These are phyloP conservation scores for Botryotinia convoluta DNA, from an alignment of 2,329 filamentous ascomycete species.

Conservation along the genomic window DNA sequence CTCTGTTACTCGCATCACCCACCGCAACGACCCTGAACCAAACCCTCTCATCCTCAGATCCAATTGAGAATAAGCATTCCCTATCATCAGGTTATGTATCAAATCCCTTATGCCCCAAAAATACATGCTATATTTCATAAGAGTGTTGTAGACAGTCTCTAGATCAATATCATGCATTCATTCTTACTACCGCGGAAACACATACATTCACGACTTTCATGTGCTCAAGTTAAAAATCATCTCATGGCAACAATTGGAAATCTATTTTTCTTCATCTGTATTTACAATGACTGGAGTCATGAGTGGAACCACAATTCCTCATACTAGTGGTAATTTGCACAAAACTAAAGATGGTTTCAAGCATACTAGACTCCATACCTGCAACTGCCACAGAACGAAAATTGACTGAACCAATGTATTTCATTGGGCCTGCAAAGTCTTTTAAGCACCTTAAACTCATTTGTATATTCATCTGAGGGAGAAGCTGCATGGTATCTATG, in stretches of 20 bases:
- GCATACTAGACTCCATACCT: not conserved
- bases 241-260: not conserved
- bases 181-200: not conserved
- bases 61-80: not conserved
- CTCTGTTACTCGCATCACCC: not conserved
- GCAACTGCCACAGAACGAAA: not conserved
- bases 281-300: not conserved
- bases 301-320: not conserved
- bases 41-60: not conserved
- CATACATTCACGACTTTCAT: not conserved
- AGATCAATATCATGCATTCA: not conserved
- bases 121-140: not conserved
- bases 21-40: not conserved
- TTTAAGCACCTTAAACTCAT: no score
- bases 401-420: no score
- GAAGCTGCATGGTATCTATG: no score
- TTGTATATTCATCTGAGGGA: no score
- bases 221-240: no score
- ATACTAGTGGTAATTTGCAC: not conserved
- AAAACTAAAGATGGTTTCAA: not conserved
- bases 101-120: not conserved
- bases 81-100: not conserved
- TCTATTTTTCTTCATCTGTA: not conserved
- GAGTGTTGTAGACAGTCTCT: not conserved
- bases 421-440: no score